These are phyloP conservation scores for Myrica gale DNA, from an alignment of 306 rosid species.

Conservation along the genomic window DNA sequence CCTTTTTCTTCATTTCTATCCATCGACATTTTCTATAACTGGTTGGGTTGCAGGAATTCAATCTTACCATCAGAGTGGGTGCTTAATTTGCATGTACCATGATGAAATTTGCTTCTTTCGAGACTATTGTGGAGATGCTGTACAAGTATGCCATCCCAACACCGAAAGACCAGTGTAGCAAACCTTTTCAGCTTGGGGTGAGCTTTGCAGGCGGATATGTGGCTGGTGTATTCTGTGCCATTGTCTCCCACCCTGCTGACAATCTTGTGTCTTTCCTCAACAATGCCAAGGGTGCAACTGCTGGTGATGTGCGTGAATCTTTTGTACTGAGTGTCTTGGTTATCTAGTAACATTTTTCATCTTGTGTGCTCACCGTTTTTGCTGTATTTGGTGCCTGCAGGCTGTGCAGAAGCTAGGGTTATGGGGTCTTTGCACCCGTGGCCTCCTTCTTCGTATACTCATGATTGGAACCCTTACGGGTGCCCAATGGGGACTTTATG, in stretches of 20 bases:
- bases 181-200: slow-evolving; percentile 59
- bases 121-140: slow-evolving; percentile 57
- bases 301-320: slow-evolving; percentile 56
- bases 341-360: neutral
- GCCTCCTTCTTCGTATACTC: slow-evolving; percentile 75
- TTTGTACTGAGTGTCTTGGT: neutral
- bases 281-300: slow-evolving; percentile 77
- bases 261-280: slow-evolving; percentile 80
- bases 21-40: neutral
- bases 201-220: slow-evolving; percentile 70
- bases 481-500: slow-evolving; percentile 70
- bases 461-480: slow-evolving; percentile 81
- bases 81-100: slow-evolving; percentile 51
- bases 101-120: slow-evolving; percentile 83
- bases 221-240: slow-evolving; percentile 67
- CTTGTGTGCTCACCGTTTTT: slow-evolving; percentile 15
- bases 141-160: slow-evolving; percentile 63
- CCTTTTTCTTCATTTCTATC: slow-evolving; percentile 1
- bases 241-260: slow-evolving; percentile 82
- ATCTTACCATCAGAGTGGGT: neutral
- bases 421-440: slow-evolving; percentile 69
- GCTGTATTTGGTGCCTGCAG: slow-evolving; percentile 37
- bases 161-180: slow-evolving; percentile 68
- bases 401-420: slow-evolving; percentile 62
- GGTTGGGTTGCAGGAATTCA: neutral